Percentiles rank a stretch among this genome's conserved stretches.
Evolutionary conservation across 805 yeast species (phyloP).

Genomic region (Diddensiella caesifluorescens): DNA sequence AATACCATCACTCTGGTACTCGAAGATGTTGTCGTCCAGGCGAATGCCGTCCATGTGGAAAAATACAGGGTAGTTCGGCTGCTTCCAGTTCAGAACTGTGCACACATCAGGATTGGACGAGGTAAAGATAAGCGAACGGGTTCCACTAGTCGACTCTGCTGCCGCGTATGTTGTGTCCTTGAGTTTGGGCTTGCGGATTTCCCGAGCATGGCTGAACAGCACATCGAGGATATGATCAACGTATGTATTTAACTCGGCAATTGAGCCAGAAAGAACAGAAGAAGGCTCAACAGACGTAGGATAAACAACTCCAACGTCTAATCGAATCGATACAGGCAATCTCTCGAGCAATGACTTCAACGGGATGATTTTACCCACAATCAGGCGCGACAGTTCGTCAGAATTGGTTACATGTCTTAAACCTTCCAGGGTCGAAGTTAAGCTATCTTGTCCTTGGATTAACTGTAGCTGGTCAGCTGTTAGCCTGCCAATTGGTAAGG

Average conservation of each 20-base stretch:
- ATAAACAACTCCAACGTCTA: constrained; percentile 69
- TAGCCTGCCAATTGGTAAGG: constrained; percentile 57
- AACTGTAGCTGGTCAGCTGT: constrained; percentile 21
- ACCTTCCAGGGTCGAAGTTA: constrained; percentile 25
- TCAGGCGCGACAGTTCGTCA: constrained; percentile 38
- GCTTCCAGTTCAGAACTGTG: constrained; percentile 94
- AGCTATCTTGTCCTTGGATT: constrained; percentile 10
- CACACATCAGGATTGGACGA: constrained; percentile 88
- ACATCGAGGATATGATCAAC: constrained; percentile 68
- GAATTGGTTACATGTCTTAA: constrained; percentile 26
- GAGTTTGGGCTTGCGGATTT: constrained; percentile 24
- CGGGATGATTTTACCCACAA: constrained; percentile 50
- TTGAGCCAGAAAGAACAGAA: constrained; percentile 29
- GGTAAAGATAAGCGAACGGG: constrained; percentile 73
- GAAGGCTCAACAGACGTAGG: constrained; percentile 48
- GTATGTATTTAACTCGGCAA: constrained; percentile 58
- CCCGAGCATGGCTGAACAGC: constrained; percentile 71
- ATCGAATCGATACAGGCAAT: constrained; percentile 55
- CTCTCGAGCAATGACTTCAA: constrained; percentile 52
- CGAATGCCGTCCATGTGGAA: constrained; percentile 55
- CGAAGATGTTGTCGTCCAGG: constrained; percentile 10
- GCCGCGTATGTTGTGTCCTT: constrained; percentile 24
- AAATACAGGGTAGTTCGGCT: constrained; percentile 94
- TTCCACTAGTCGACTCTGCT: constrained; percentile 25
- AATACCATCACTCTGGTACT: constrained; percentile 20